These are phyloP conservation scores for Colletotrichum sublineola DNA, from an alignment of 2,329 filamentous ascomycete species.

Conservation along the genomic window DNA sequence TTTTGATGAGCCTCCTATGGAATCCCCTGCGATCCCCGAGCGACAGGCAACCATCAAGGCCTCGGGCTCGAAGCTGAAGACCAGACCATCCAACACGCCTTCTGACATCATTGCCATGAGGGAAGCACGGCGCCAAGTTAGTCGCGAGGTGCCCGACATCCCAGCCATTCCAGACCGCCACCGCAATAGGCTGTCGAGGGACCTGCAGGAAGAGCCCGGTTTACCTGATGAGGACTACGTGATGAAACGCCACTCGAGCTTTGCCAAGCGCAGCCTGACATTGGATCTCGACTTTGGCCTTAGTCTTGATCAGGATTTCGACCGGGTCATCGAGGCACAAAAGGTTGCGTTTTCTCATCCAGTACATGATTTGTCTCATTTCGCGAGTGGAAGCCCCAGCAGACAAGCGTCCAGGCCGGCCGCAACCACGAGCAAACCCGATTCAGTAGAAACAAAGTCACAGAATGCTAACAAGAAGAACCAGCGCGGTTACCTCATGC, in stretches of 20 bases:
- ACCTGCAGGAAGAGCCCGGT: conserved; percentile 57
- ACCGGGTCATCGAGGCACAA: conserved; percentile 94
- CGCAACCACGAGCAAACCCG: conserved; percentile 7
- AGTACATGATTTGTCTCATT: conserved; percentile 42
- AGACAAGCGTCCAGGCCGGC: conserved; percentile 61
- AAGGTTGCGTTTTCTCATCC: conserved; percentile 79
- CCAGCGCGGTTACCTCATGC: conserved; percentile 99
- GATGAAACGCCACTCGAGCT: conserved; percentile 76
- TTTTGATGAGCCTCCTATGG: conserved; percentile 58
- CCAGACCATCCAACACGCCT: conserved; percentile 87
- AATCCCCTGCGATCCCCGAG: conserved; percentile 80
- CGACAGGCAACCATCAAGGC: conserved; percentile 90
- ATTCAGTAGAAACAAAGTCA: conserved; percentile 38
- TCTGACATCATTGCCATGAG: conserved; percentile 88
- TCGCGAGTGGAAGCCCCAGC: conserved; percentile 47
- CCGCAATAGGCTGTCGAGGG: conserved; percentile 66
- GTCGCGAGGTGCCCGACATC: conserved; percentile 74
- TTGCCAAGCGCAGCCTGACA: conserved; percentile 86
- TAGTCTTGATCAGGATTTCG: conserved; percentile 92
- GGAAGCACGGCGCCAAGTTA: conserved; percentile 86
- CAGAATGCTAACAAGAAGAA: conserved; percentile 74
- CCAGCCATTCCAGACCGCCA: conserved; percentile 74
- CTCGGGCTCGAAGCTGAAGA: conserved; percentile 88
- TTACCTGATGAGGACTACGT: conserved; percentile 59
- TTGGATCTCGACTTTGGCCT: conserved; percentile 86